These are phyloP conservation scores for Exophiala bonariae DNA, from an alignment of 2,329 filamentous ascomycete genomes.

Conservation along the genomic window DNA sequence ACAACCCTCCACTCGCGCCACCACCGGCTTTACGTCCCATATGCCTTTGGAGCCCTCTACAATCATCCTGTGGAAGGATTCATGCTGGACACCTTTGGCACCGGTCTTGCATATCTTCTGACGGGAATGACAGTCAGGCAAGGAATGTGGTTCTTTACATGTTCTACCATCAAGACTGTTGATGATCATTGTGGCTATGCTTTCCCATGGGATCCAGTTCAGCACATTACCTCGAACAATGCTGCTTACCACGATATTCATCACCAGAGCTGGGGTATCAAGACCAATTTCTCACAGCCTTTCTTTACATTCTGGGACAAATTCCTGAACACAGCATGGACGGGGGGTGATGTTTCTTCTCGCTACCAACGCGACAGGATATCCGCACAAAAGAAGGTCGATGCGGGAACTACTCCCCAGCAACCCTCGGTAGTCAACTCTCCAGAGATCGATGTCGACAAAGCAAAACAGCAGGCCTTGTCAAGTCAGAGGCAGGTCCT, in stretches of 20 bases:
- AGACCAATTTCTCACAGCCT: constrained; percentile 56
- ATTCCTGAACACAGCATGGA: constrained; percentile 79
- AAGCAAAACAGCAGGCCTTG: constrained; percentile 40
- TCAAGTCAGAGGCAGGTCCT: constrained; percentile 42
- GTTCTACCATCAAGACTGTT: constrained; percentile 91
- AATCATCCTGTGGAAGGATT: constrained; percentile 96
- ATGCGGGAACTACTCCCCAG: constrained; percentile 43
- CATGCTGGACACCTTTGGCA: constrained; percentile 85
- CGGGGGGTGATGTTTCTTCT: constrained; percentile 62
- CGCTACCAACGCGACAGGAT: constrained; percentile 59
- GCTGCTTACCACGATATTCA: constrained; percentile 97
- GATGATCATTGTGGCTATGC: constrained; percentile 96
- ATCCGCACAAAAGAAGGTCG: constrained; percentile 57
- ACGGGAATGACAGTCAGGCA: constrained; percentile 82
- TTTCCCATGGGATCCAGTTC: constrained; percentile 93
- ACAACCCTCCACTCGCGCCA: constrained; percentile 92
- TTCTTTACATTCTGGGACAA: constrained; percentile 92
- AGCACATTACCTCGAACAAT: constrained; percentile 91
- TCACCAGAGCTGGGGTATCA: constrained; percentile 99
- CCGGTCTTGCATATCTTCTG: constrained; percentile 78
- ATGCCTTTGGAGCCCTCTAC: constrained; percentile 94
- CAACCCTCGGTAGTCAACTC: constrained; percentile 29
- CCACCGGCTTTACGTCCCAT: constrained; percentile 95
- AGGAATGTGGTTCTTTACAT: constrained; percentile 84
- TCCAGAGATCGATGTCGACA: constrained; percentile 25